A percentile compares a stretch with the other conserved stretches of the same genome.
phyloP scores from a whole-genome alignment of 1,284 basidiomycete genomes.

The Ganoderma sinense region DNA sequence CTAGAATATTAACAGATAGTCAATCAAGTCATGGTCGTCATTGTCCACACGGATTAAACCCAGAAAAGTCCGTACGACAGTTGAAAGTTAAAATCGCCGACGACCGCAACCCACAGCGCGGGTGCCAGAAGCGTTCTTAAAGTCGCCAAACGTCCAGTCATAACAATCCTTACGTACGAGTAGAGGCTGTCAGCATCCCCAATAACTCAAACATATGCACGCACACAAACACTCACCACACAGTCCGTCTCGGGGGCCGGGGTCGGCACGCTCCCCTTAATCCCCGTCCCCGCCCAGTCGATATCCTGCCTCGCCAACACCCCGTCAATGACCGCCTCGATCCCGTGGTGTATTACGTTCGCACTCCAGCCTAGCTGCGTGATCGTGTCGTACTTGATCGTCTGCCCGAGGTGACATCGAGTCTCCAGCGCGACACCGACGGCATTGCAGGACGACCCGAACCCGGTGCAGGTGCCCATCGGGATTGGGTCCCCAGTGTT shows the following conservation, averaged over 20 bases:
- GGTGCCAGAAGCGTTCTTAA: conserved; percentile 20
- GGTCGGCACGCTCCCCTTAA: conserved; percentile 32
- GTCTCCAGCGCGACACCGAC: conserved; percentile 83
- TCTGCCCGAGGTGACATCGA: conserved; percentile 76
- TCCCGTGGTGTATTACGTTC: conserved; percentile 83
- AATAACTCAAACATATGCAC: background rate
- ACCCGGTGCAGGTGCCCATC: conserved; percentile 83
- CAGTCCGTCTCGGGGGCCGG: conserved; percentile 48
- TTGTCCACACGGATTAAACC: background rate
- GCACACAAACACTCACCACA: conserved; percentile 39
- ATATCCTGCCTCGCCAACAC: conserved; percentile 63
- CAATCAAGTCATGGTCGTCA: background rate
- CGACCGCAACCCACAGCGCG: background rate
- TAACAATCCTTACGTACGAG: conserved; percentile 46
- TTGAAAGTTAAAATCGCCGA: background rate
- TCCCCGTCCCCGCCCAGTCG: conserved; percentile 58
- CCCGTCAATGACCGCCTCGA: conserved; percentile 79
- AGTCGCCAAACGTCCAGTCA: conserved; percentile 51
- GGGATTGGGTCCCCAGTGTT: conserved; percentile 89
- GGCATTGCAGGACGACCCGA: conserved; percentile 73
- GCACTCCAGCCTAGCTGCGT: conserved; percentile 85
- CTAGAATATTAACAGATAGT: background rate
- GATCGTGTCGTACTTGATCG: conserved; percentile 87
- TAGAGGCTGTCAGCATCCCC: background rate
- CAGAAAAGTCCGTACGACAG: background rate